Conservation (phyloP, 2,329 filamentous ascomycete species). For the Diaporthe amygdali region DNA sequence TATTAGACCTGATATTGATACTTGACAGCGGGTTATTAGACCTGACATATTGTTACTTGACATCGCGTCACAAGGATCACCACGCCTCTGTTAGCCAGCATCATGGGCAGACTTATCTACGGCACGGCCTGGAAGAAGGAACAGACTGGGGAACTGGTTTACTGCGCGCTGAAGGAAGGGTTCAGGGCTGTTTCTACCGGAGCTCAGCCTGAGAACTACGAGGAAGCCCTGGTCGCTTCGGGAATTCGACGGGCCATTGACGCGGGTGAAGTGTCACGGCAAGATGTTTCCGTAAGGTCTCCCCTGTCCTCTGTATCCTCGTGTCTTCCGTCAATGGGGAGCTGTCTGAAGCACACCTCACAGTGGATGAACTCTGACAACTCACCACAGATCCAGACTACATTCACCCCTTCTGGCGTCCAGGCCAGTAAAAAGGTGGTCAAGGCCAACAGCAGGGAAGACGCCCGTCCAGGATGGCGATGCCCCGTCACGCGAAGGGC, state of each 20-base stretch:
- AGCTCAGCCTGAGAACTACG: constrained; percentile 79
- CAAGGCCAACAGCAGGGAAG: not conserved
- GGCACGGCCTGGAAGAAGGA: constrained; percentile 89
- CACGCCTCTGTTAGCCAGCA: not conserved
- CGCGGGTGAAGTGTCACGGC: constrained; percentile 56
- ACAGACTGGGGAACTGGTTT: constrained; percentile 69
- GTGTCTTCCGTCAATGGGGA: not conserved
- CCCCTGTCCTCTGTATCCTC: not conserved
- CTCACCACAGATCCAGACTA: constrained; percentile 73
- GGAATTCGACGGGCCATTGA: constrained; percentile 67
- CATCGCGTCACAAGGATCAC: not conserved
- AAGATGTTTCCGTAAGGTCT: constrained; percentile 2
- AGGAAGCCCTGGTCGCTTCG: constrained; percentile 72
- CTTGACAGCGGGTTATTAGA: not conserved
- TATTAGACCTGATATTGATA: not conserved
- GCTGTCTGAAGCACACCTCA: not conserved
- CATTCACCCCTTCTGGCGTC: constrained; percentile 71
- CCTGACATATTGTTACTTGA: not conserved
- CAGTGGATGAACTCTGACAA: constrained; percentile 19
- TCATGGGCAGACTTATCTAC: constrained; percentile 59
- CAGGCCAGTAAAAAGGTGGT: constrained; percentile 47
- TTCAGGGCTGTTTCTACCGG: constrained; percentile 81
- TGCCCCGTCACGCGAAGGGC: not conserved
- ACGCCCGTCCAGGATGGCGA: not conserved
- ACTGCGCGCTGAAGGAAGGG: constrained; percentile 69